phyloP scores from a whole-genome alignment of 371 early-diverging fungal genomes.

The Syncephalastrum contaminatum region DNA sequence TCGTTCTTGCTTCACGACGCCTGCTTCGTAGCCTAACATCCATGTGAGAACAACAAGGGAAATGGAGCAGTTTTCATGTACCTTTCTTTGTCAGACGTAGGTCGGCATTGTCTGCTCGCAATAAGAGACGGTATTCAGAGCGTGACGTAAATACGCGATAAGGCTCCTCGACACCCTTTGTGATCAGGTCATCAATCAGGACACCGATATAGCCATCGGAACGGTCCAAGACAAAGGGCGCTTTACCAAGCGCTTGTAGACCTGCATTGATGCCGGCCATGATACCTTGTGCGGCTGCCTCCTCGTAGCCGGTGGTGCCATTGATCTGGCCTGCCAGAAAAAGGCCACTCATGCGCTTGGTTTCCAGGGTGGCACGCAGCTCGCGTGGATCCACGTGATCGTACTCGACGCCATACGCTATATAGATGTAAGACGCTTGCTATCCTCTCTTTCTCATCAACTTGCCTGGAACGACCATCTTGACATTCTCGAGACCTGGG shows the following conservation, averaged over 20 bases:
- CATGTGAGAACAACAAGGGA: neutral
- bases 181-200: conserved; percentile 81
- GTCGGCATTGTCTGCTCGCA: conserved; percentile 86
- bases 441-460: neutral
- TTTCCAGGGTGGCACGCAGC: conserved; percentile 74
- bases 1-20: conserved; percentile 50
- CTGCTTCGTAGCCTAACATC: conserved; percentile 46
- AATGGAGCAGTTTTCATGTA: conserved; percentile 1
- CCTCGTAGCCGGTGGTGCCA: conserved; percentile 89
- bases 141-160: conserved; percentile 84
- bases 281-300: conserved; percentile 85
- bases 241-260: conserved; percentile 44
- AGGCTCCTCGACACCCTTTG: conserved; percentile 84
- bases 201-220: conserved; percentile 88
- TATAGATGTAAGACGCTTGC: neutral
- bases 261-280: conserved; percentile 88
- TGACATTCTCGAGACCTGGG: conserved; percentile 76
- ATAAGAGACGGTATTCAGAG: conserved; percentile 78
- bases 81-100: conserved; percentile 69
- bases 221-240: conserved; percentile 70
- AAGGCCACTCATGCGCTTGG: conserved; percentile 73
- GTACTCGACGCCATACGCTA: conserved; percentile 81
- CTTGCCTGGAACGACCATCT: conserved; percentile 68
- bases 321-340: conserved; percentile 89
- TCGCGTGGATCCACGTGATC: conserved; percentile 87